phyloP scores from a whole-genome alignment of 257 asterid genomes.

The Solanum corneliomulleri region DNA sequence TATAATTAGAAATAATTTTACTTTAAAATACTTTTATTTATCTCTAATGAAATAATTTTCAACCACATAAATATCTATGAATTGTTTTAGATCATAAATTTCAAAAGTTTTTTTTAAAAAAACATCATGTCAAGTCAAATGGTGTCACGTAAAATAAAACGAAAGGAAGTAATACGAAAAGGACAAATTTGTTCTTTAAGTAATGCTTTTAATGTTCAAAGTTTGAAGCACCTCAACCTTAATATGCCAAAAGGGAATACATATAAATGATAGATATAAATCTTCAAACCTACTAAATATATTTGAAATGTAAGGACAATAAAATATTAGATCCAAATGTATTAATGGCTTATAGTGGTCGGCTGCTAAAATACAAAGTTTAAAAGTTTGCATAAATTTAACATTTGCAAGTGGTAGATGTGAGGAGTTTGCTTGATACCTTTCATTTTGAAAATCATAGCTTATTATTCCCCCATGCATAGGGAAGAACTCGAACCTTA shows the following conservation, averaged over 20 bases:
- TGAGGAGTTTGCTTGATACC: neutral
- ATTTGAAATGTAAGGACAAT: neutral
- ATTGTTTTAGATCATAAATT: too few species aligned
- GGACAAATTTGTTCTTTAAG: neutral
- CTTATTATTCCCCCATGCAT: neutral
- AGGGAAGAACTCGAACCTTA: neutral
- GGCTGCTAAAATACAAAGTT: neutral
- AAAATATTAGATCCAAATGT: neutral
- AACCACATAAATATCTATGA: too few species aligned
- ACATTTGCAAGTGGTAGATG: neutral
- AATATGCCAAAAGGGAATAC: neutral
- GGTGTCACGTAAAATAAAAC: too few species aligned
- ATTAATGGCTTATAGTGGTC: neutral
- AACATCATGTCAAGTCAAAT: too few species aligned
- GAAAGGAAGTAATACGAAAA: neutral
- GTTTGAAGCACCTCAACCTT: neutral
- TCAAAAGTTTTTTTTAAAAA: too few species aligned
- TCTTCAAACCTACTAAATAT: neutral
- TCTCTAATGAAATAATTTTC: too few species aligned
- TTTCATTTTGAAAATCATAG: neutral
- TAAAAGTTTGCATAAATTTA: neutral
- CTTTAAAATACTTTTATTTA: too few species aligned
- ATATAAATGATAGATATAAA: neutral
- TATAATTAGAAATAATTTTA: too few species aligned
- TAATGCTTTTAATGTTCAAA: neutral